These are phyloP conservation scores for Wickerhamomyces chambardii DNA, from an alignment of 805 yeast species.

Conservation along the genomic window DNA sequence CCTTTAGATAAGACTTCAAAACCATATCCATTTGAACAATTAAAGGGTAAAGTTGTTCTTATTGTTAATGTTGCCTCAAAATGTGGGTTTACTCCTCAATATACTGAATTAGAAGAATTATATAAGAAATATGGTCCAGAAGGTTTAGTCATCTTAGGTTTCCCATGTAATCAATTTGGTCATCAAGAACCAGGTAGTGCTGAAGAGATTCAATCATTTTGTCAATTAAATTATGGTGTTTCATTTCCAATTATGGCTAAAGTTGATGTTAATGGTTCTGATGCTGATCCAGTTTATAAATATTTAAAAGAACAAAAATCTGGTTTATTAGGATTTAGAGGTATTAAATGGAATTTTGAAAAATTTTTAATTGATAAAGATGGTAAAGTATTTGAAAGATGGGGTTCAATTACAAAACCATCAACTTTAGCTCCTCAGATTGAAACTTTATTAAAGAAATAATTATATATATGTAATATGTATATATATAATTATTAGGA, in stretches of 20 bases:
- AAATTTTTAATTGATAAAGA: constrained; percentile 52
- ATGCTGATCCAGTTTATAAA: constrained; percentile 72
- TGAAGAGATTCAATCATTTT: constrained; percentile 67
- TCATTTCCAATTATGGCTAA: constrained; percentile 83
- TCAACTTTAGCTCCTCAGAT: constrained; percentile 45
- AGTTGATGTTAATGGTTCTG: constrained; percentile 81
- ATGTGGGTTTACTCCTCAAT: constrained; percentile 79
- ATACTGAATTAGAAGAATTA: constrained; percentile 59
- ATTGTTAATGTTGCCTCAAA: constrained; percentile 86
- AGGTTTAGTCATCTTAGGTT: constrained; percentile 67
- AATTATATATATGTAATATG: no score
- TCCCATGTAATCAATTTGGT: constrained; percentile 90
- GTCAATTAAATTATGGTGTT: constrained; percentile 80
- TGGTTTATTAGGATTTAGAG: constrained; percentile 57
- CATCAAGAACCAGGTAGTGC: constrained; percentile 67
- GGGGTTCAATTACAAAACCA: constrained; percentile 65
- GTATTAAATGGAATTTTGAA: constrained; percentile 76
- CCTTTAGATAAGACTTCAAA: constrained; percentile 56
- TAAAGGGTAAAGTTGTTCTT: constrained; percentile 74
- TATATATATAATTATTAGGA: no score
- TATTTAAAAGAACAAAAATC: constrained; percentile 63
- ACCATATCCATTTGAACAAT: constrained; percentile 47
- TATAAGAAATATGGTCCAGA: constrained; percentile 56
- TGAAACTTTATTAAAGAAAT: constrained; percentile 37
- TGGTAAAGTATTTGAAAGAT: constrained; percentile 60